A percentile compares a stretch with the other conserved stretches of the same genome.
These are phyloP conservation scores for Ilyonectria robusta DNA, from an alignment of 2,329 filamentous ascomycete species.

Conservation along the genomic window DNA sequence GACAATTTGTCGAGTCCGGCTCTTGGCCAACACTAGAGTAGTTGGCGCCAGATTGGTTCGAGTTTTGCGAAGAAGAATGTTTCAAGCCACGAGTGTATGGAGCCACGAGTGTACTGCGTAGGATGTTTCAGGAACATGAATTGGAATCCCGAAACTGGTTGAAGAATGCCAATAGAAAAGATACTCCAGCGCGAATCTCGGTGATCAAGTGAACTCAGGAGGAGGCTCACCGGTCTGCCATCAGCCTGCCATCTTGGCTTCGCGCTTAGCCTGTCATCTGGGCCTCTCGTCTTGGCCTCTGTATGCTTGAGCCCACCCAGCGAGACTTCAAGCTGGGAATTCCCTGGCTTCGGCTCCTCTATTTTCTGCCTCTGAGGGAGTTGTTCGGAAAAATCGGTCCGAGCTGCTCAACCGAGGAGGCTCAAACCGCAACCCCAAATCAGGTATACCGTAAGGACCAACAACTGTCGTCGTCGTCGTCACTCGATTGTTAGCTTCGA, in stretches of 20 bases:
- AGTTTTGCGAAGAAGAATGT: background rate
- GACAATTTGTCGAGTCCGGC: background rate
- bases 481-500: slow-evolving; percentile 1
- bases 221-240: background rate
- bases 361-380: background rate
- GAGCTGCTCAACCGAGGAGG: background rate
- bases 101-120: background rate
- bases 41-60: background rate
- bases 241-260: too few relatives aligned
- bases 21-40: background rate
- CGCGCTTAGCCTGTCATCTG: too few relatives aligned
- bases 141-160: background rate
- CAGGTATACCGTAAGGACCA: background rate
- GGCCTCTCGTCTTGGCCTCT: too few relatives aligned
- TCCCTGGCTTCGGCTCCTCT: background rate
- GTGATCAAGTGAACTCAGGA: background rate
- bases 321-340: background rate
- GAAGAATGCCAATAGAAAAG: background rate
- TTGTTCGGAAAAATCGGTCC: background rate
- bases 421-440: background rate
- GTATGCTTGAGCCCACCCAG: background rate
- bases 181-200: background rate
- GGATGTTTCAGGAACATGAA: background rate
- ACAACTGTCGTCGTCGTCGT: background rate
- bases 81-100: background rate